Conservation (phyloP, 1,284 basidiomycete genomes). For the Moniliophthora roreri region DNA sequence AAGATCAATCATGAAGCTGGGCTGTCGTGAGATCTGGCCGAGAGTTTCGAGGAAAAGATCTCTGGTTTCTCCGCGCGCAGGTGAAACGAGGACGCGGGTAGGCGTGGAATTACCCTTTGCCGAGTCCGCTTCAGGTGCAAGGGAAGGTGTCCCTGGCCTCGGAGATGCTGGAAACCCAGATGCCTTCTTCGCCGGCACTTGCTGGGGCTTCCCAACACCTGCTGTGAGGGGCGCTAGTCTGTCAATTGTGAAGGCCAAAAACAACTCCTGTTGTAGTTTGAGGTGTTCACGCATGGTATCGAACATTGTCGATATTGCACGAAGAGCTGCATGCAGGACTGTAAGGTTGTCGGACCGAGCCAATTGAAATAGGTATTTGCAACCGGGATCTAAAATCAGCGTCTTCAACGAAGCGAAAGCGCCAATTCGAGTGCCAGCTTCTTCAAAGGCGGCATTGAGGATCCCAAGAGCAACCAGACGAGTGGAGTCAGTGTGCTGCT, state of each 20-base stretch:
- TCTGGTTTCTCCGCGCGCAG: conserved; percentile 85
- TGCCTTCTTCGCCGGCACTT: conserved; percentile 26
- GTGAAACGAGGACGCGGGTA: conserved; percentile 60
- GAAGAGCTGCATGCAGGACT: conserved; percentile 80
- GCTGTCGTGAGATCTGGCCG: conserved; percentile 75
- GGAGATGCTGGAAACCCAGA: conserved; percentile 40
- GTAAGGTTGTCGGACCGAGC: conserved; percentile 86
- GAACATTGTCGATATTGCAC: conserved; percentile 87
- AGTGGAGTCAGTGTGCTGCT: conserved; percentile 96
- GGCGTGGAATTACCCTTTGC: conserved; percentile 56
- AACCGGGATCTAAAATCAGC: conserved; percentile 85
- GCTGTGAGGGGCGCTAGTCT: conserved; percentile 67
- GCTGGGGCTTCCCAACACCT: conserved; percentile 24
- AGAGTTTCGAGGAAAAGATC: conserved; percentile 92
- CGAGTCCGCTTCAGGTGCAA: conserved; percentile 45
- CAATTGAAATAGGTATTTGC: conserved; percentile 95
- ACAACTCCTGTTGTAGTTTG: conserved; percentile 97
- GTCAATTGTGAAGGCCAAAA: conserved; percentile 92
- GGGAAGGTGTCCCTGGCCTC: conserved; percentile 55
- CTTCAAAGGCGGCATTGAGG: conserved; percentile 89
- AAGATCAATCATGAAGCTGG: conserved; percentile 93
- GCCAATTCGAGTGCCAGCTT: conserved; percentile 75
- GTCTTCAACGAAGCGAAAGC: conserved; percentile 72
- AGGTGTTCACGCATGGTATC: conserved; percentile 86
- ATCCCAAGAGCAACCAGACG: conserved; percentile 88